A percentile compares a stretch with the other conserved stretches of the same genome.
phyloP scores from a whole-genome alignment of 2,329 filamentous ascomycete genomes.

The Aschersonia sp. region DNA sequence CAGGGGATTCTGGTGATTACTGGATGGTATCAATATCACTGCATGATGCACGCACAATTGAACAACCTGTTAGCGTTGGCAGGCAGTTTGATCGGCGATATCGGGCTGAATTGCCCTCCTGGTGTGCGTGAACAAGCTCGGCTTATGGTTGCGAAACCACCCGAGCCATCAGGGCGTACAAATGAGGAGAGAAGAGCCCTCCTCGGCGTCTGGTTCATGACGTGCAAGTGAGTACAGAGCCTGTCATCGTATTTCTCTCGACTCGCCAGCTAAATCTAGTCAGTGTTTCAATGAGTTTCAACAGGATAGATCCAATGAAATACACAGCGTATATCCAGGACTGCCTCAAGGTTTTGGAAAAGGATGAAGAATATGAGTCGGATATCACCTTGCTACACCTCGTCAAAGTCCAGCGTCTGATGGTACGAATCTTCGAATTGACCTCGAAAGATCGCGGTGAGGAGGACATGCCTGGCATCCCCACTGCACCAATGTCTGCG shows the following conservation, averaged over 20 bases:
- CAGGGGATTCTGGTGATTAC: constrained; percentile 33
- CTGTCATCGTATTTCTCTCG: not conserved
- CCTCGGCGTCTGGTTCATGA: constrained; percentile 38
- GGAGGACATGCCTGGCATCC: constrained; percentile 18
- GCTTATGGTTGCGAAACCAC: constrained; percentile 25
- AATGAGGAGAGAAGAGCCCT: constrained; percentile 38
- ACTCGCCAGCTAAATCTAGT: not conserved
- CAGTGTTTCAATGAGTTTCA: constrained; percentile 27
- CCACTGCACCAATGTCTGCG: constrained; percentile 25
- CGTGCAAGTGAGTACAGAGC: constrained; percentile 28
- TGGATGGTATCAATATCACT: constrained; percentile 39
- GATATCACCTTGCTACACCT: constrained; percentile 31
- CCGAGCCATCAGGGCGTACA: constrained; percentile 22
- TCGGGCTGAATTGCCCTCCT: constrained; percentile 28
- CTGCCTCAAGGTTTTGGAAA: constrained; percentile 30
- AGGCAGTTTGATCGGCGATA: constrained; percentile 28
- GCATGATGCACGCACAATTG: constrained; percentile 35
- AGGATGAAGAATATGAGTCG: constrained; percentile 26
- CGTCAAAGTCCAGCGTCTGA: constrained; percentile 33
- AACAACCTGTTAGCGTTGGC: constrained; percentile 35
- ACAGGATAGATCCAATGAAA: constrained; percentile 31
- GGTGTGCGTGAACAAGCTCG: constrained; percentile 25
- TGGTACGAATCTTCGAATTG: constrained; percentile 31
- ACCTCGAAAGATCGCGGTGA: constrained; percentile 19
- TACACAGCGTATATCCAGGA: constrained; percentile 37